Conservation (phyloP, 2,329 filamentous ascomycete genomes). For the Apiospora sp. region DNA sequence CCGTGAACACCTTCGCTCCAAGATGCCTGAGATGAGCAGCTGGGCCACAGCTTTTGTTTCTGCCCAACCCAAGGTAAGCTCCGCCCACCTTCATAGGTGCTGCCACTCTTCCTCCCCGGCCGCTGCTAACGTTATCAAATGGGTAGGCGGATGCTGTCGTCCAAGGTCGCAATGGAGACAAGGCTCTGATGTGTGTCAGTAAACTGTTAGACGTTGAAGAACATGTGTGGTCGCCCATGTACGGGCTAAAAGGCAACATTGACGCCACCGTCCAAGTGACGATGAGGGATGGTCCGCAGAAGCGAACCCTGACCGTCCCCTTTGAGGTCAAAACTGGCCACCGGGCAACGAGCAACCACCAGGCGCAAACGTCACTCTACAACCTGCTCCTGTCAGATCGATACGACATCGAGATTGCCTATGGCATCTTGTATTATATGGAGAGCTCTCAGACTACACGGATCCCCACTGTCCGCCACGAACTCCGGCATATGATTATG, state of each 20-base stretch:
- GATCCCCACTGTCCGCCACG: constrained; percentile 84
- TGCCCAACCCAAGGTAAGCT: constrained; percentile 69
- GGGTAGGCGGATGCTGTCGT: constrained; percentile 72
- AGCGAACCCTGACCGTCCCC: constrained; percentile 80
- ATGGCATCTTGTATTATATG: constrained; percentile 93
- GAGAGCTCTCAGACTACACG: constrained; percentile 87
- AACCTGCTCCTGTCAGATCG: constrained; percentile 91
- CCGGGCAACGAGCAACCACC: constrained; percentile 81
- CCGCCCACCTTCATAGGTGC: neutral
- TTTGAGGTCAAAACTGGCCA: constrained; percentile 97
- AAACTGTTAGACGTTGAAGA: constrained; percentile 97
- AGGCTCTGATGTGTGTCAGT: constrained; percentile 83
- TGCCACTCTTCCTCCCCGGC: neutral
- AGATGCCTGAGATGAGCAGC: constrained; percentile 79
- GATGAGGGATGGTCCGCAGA: constrained; percentile 74
- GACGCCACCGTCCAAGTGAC: constrained; percentile 93
- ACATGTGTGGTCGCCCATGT: constrained; percentile 98
- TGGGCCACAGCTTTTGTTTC: constrained; percentile 88
- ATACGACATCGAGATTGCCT: constrained; percentile 91
- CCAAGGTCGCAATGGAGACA: constrained; percentile 79
- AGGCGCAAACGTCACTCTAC: constrained; percentile 94
- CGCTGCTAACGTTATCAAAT: constrained; percentile 41
- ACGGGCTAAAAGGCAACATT: constrained; percentile 96
- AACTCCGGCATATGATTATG: constrained; percentile 96
- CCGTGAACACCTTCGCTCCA: constrained; percentile 80